Base-by-base conservation (phyloP, 2,329 filamentous ascomycete species). In the Fusarium penzigii region DNA sequence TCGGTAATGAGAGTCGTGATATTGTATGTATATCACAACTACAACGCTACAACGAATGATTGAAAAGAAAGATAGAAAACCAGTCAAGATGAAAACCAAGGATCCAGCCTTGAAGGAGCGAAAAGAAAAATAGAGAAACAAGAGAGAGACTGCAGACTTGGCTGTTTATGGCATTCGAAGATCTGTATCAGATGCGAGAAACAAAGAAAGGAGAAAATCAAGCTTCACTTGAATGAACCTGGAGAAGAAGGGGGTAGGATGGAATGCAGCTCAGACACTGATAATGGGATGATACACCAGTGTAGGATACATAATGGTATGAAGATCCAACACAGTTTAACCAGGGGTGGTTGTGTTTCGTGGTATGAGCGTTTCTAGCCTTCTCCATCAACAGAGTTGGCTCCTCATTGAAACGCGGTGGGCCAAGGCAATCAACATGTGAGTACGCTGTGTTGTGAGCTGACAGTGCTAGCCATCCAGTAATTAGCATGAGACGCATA, bases 101-200 rank as follows among this genome's bases (percentile, higher is more conserved):
- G 62, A 62, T 43, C 62, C 62, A 61, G 62, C 62, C 62, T 64
- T 63, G 51, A 50, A 47, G 29, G 53, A 48, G 46, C 58, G 54
- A 55, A 55, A 51, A 14, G 54, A 50, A 46, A 51, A 58, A 50
- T 51, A 59, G 45, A 57, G 53, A 42, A 48, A 56, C 48, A 56
- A 53, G 51, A 49, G 49, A 55, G 47, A 53, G 40, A 54, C 32
- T 40, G 53, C 44, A 44, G 39, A 42, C 57, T 56, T 61, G 57
- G 48, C 57, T 20, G 44, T 46, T 58, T 58, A 57, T 59, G 45
- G 51, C 52, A 52, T 54, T 29, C 49, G 40, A 42, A 16, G 29
- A 36, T 47, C 49, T 55, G 55, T 55, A n/a, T 50, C 53, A 32
- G 39, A 38, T 57, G 49, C 40, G 45, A 45, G 46, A 48, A 49